These are phyloP conservation scores for Didymella exigua DNA, from an alignment of 2,329 filamentous ascomycete genomes.

Conservation along the genomic window DNA sequence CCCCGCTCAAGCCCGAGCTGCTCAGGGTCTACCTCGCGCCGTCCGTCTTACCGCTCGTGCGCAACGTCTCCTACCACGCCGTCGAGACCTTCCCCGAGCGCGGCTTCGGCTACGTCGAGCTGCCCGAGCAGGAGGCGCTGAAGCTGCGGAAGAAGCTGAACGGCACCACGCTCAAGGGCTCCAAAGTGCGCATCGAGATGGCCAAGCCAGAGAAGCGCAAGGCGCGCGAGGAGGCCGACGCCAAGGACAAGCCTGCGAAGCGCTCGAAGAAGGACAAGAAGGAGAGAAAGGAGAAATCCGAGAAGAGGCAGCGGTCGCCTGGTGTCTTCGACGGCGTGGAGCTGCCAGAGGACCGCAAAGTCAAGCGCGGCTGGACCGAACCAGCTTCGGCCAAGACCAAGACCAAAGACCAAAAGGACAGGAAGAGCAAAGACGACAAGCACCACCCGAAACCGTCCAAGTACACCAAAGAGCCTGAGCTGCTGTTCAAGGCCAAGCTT, in stretches of 20 bases:
- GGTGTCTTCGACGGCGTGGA: slow-evolving; percentile 70
- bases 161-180: slow-evolving; percentile 81
- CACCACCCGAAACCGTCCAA: slow-evolving; percentile 71
- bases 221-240: slow-evolving; percentile 44
- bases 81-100: slow-evolving; percentile 88
- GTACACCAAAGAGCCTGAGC: slow-evolving; percentile 79
- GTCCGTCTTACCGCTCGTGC: slow-evolving; percentile 67
- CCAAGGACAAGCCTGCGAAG: slow-evolving; percentile 55
- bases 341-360: slow-evolving; percentile 73
- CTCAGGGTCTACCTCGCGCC: slow-evolving; percentile 74
- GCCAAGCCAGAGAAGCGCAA: slow-evolving; percentile 69
- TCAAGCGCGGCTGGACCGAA: slow-evolving; percentile 90
- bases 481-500: slow-evolving; percentile 81
- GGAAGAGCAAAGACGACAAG: slow-evolving; percentile 62
- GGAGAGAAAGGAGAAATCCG: slow-evolving; percentile 37
- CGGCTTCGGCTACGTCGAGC: slow-evolving; percentile 86
- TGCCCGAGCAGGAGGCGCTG: slow-evolving; percentile 82
- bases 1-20: slow-evolving; percentile 78
- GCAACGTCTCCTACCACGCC: slow-evolving; percentile 85
- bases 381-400: slow-evolving; percentile 54
- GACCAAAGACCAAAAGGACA: slow-evolving; percentile 57
- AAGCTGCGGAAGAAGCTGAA: slow-evolving; percentile 90
- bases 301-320: slow-evolving; percentile 53
- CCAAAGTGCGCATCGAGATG: slow-evolving; percentile 82
- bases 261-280: slow-evolving; percentile 53